Evolutionary conservation across 176 grass and related monocot species (phyloP).

Genomic region (Metroxylon sagu): DNA sequence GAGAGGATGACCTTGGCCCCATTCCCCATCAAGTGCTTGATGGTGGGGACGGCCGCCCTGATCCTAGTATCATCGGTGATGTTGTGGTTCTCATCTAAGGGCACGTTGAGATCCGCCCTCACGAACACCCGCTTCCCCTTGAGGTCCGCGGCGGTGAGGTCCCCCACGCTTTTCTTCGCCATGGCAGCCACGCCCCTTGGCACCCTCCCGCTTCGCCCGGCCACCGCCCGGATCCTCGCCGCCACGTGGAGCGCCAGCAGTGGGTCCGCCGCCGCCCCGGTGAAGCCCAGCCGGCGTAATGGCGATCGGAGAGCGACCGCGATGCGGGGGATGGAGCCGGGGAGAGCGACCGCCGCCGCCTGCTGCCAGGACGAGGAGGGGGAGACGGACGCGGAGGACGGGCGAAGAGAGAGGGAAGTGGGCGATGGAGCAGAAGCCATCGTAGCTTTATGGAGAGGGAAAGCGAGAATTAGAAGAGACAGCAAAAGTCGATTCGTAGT

Average conservation of each 20-base stretch:
- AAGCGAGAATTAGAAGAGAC: no score
- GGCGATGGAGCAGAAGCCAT: not conserved
- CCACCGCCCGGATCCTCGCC: conserved; percentile 28
- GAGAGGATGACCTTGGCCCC: conserved; percentile 71
- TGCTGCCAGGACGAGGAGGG: conserved; percentile 28
- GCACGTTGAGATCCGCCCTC: conserved; percentile 63
- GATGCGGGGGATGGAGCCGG: not conserved
- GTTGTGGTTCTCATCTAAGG: conserved; percentile 56
- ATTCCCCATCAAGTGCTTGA: conserved; percentile 44
- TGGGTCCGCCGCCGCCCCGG: conserved; percentile 15
- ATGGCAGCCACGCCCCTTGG: conserved; percentile 34
- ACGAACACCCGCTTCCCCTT: conserved; percentile 65
- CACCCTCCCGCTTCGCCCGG: conserved; percentile 20
- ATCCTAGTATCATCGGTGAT: conserved; percentile 69
- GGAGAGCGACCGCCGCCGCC: not conserved
- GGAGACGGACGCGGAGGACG: conserved; percentile 21
- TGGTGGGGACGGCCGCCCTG: conserved; percentile 61
- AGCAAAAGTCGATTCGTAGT: no score
- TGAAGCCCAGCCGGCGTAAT: conserved; percentile 8
- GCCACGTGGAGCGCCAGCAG: conserved; percentile 44
- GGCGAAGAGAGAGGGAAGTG: conserved; percentile 3
- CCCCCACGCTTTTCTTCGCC: conserved; percentile 67
- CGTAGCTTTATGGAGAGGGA: not conserved
- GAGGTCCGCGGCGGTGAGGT: conserved; percentile 47
- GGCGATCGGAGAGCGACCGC: conserved; percentile 29